phyloP scores from a whole-genome alignment of 352 stramenopile genomes.

The Globisporangium spinosum region DNA sequence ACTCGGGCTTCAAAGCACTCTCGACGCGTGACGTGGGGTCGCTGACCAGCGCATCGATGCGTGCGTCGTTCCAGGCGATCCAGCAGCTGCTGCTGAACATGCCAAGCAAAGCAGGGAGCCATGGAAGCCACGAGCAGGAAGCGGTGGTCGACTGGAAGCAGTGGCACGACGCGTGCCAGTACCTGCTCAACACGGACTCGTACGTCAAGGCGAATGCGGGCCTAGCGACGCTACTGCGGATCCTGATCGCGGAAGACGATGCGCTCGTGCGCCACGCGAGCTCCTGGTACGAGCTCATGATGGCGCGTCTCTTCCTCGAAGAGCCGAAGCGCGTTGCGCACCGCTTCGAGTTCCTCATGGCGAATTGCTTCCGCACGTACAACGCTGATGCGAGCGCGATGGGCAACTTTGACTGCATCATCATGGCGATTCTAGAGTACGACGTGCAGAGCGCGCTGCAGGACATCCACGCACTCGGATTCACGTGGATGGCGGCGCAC shows the following conservation, averaged over 20 bases:
- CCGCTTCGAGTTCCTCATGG: conserved; percentile 78
- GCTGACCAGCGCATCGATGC: conserved; percentile 37
- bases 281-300: conserved; percentile 80
- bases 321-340: conserved; percentile 72
- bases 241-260: conserved; percentile 52
- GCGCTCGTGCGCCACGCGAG: conserved; percentile 35
- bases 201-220: conserved; percentile 45
- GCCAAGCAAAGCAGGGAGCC: conserved; percentile 29
- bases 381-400: conserved; percentile 39
- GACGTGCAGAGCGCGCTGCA: conserved; percentile 67
- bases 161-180: conserved; percentile 63
- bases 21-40: conserved; percentile 40
- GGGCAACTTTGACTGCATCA: conserved; percentile 81
- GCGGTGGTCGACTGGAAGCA: conserved; percentile 41
- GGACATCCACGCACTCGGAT: conserved; percentile 57
- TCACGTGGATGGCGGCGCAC: conserved; percentile 77
- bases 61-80: conserved; percentile 47
- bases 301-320: conserved; percentile 69
- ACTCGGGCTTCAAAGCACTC: conserved; percentile 56
- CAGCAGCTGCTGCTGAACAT: conserved; percentile 70
- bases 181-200: conserved; percentile 49
- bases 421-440: conserved; percentile 72
- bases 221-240: conserved; percentile 48
- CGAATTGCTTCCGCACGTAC: conserved; percentile 59
- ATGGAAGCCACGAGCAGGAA: conserved; percentile 12